A percentile compares a stretch with the other conserved stretches of the same genome.
Conservation (phyloP, 1,284 basidiomycete genomes). For the Boletus semigastroideus region DNA sequence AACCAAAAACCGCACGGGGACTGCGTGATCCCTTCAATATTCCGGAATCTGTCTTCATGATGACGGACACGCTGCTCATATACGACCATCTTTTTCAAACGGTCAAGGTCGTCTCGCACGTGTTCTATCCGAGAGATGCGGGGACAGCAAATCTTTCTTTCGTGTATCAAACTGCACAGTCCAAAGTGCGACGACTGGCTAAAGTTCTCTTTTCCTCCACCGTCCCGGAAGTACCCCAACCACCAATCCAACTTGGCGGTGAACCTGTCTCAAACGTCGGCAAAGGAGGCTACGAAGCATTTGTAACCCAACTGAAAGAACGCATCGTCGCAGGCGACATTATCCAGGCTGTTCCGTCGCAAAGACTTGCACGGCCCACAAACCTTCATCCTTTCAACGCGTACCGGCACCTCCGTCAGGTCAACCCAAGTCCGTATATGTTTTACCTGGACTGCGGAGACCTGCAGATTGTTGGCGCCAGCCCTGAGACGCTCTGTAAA, state of each 20-base stretch:
- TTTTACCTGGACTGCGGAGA: constrained; percentile 96
- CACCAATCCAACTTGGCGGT: constrained; percentile 68
- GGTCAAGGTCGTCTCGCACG: constrained; percentile 94
- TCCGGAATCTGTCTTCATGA: constrained; percentile 97
- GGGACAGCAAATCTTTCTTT: constrained; percentile 66
- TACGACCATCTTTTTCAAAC: constrained; percentile 98
- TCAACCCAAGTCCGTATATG: constrained; percentile 99
- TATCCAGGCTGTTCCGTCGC: constrained; percentile 98
- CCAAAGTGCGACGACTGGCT: constrained; percentile 75
- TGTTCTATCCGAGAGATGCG: constrained; percentile 76
- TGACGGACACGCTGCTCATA: constrained; percentile 91
- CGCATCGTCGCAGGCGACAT: constrained; percentile 97
- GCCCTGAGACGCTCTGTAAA: constrained; percentile 97
- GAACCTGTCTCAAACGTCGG: constrained; percentile 90
- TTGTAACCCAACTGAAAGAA: constrained; percentile 91
- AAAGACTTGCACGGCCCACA: constrained; percentile 85
- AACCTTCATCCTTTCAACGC: constrained; percentile 96
- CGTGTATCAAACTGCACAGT: constrained; percentile 80
- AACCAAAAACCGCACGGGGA: constrained; percentile 82
- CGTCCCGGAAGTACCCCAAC: constrained; percentile 69
- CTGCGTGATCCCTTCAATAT: constrained; percentile 79
- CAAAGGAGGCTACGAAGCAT: constrained; percentile 88
- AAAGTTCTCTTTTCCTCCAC: constrained; percentile 58
- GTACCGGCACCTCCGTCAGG: constrained; percentile 87
- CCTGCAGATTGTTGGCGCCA: constrained; percentile 92